These are phyloP conservation scores for Polyplosphaeria fusca DNA, from an alignment of 495 filamentous ascomycete species.

Conservation along the genomic window DNA sequence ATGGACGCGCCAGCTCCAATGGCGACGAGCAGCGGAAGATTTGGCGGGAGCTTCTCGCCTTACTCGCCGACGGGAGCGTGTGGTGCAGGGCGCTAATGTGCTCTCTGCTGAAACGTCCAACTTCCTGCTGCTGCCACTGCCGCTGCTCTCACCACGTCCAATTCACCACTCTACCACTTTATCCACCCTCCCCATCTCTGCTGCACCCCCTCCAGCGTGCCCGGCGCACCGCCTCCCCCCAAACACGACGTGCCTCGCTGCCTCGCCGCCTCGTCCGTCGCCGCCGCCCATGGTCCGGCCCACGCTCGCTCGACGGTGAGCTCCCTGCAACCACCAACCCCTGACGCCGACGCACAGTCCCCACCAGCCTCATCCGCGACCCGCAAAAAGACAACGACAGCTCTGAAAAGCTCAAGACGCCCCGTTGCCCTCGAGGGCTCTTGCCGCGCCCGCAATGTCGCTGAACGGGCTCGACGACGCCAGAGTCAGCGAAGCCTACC, in stretches of 20 bases:
- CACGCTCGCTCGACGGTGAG: constrained; percentile 7
- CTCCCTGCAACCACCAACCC: constrained; percentile 9
- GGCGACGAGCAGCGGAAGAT: background rate
- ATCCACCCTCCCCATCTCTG: background rate
- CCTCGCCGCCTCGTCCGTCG: background rate
- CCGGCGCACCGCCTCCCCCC: constrained; percentile 6
- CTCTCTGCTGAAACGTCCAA: background rate
- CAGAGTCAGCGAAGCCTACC: constrained; percentile 78
- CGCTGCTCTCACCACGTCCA: too few relatives aligned
- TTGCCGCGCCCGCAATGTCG: constrained; percentile 62
- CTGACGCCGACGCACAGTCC: constrained; percentile 18
- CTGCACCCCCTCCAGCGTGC: background rate
- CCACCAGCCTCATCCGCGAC: background rate
- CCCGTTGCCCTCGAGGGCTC: background rate
- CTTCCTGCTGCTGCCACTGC: background rate
- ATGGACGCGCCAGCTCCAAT: too few relatives aligned
- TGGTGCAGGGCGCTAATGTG: background rate
- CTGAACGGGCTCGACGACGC: constrained; percentile 91
- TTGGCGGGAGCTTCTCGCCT: background rate
- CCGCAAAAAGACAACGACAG: background rate
- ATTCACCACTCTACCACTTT: too few relatives aligned
- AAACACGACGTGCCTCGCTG: background rate
- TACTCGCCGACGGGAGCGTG: background rate
- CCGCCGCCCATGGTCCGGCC: constrained; percentile 17
- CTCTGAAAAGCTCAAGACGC: background rate